Conservation (phyloP, 2,329 filamentous ascomycete genomes). For the Thyridium curvatum region DNA sequence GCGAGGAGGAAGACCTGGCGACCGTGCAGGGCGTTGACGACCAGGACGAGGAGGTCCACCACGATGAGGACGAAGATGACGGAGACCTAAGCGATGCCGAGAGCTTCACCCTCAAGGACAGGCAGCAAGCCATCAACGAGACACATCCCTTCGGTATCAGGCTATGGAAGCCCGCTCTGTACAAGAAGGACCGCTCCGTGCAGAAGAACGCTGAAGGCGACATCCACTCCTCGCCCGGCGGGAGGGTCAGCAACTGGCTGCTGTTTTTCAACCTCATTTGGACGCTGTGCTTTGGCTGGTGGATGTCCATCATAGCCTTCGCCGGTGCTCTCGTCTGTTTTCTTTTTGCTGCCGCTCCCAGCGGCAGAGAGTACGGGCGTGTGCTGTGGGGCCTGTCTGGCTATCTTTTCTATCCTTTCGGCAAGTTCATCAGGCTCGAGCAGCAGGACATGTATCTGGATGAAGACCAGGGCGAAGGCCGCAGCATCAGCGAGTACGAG, state of each 20-base stretch:
- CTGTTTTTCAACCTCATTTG: constrained; percentile 84
- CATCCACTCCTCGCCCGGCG: constrained; percentile 90
- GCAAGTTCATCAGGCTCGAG: constrained; percentile 88
- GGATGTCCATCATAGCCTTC: constrained; percentile 74
- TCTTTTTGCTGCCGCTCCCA: constrained; percentile 69
- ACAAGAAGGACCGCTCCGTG: constrained; percentile 95
- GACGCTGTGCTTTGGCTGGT: constrained; percentile 93
- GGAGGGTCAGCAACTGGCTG: constrained; percentile 77
- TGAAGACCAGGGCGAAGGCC: constrained; percentile 90
- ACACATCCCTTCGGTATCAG: constrained; percentile 98
- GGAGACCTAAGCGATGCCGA: constrained; percentile 82
- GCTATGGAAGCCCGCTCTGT: constrained; percentile 96
- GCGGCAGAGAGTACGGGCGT: constrained; percentile 77
- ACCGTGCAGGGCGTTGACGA: constrained; percentile 20
- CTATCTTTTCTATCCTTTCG: constrained; percentile 94
- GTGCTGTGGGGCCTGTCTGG: constrained; percentile 77
- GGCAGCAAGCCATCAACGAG: constrained; percentile 96
- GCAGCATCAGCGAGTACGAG: constrained; percentile 97
- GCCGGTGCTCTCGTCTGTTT: constrained; percentile 73
- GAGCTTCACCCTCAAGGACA: constrained; percentile 95
- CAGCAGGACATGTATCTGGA: constrained; percentile 92
- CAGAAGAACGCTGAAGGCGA: constrained; percentile 94
- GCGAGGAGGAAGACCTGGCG: constrained; percentile 18
- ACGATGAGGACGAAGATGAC: constrained; percentile 57
- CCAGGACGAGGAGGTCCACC: constrained; percentile 23